Conservation (phyloP, 495 filamentous ascomycete genomes). For the Xylaria grammica region DNA sequence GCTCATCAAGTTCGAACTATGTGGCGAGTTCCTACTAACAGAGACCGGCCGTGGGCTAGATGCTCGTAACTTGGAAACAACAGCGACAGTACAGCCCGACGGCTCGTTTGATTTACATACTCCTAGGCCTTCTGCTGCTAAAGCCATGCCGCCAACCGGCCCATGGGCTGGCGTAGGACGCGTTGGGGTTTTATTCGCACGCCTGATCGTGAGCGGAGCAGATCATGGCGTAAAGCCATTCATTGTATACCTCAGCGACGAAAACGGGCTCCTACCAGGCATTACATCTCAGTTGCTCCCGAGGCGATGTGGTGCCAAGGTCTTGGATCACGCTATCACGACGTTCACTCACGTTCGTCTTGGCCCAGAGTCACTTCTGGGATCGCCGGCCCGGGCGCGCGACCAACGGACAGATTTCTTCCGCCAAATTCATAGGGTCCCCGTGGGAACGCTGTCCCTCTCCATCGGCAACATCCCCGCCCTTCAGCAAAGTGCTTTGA, state of each 20-base stretch:
- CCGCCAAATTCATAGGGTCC: slow-evolving; percentile 35
- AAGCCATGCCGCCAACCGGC: slow-evolving; percentile 45
- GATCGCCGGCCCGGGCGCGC: slow-evolving; percentile 16
- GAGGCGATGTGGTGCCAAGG: slow-evolving; percentile 32
- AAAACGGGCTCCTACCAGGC: slow-evolving; percentile 38
- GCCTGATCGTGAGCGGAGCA: slow-evolving; percentile 36
- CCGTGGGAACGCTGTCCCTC: slow-evolving; percentile 37
- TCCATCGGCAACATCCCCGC: slow-evolving; percentile 32
- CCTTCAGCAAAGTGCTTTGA: slow-evolving; percentile 31
- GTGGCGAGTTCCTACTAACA: slow-evolving; percentile 44
- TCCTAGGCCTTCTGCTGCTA: slow-evolving; percentile 35
- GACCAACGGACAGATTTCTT: slow-evolving; percentile 37
- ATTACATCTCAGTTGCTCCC: slow-evolving; percentile 39
- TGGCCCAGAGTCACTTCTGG: slow-evolving; percentile 37
- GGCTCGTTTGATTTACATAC: slow-evolving; percentile 44
- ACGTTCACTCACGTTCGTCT: slow-evolving; percentile 43
- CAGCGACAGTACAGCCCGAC: slow-evolving; percentile 38
- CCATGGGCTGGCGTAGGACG: slow-evolving; percentile 33
- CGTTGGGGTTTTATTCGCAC: slow-evolving; percentile 43
- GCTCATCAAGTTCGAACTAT: slow-evolving; percentile 37
- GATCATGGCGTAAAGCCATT: slow-evolving; percentile 44
- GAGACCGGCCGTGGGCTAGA: slow-evolving; percentile 48
- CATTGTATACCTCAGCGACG: slow-evolving; percentile 39
- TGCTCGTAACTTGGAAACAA: slow-evolving; percentile 46
- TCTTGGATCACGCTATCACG: slow-evolving; percentile 45